A percentile compares a stretch with the other conserved stretches of the same genome.
phyloP scores from a whole-genome alignment of 208 protist genomes.

The Kentomonas sorsogonicus region DNA sequence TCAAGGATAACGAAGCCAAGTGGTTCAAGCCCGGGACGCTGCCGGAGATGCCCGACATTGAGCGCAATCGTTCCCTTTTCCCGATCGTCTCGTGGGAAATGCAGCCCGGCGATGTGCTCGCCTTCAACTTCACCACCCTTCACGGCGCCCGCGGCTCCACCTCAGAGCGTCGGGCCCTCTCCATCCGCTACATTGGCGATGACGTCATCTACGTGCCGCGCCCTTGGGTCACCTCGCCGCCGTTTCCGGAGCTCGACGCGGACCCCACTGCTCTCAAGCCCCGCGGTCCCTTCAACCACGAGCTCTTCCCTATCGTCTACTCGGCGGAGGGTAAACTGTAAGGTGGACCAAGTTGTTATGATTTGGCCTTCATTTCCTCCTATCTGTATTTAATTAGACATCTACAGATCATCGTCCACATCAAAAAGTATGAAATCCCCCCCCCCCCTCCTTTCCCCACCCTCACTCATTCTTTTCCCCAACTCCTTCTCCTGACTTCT shows the following conservation, averaged over 20 bases:
- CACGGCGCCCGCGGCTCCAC: slow-evolving; percentile 29
- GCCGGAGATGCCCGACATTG: slow-evolving; percentile 32
- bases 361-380: no score
- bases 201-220: slow-evolving; percentile 30
- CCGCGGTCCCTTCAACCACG: slow-evolving; percentile 13
- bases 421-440: slow-evolving; percentile 5
- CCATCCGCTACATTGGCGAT: slow-evolving; percentile 32
- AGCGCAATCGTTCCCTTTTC: slow-evolving; percentile 20
- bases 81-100: slow-evolving; percentile 20
- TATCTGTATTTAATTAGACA: no score
- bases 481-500: background rate
- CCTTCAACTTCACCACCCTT: slow-evolving; percentile 40
- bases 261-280: slow-evolving; percentile 13
- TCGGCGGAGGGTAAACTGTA: slow-evolving; percentile 2
- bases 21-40: slow-evolving; percentile 37
- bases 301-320: slow-evolving; percentile 25
- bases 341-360: background rate
- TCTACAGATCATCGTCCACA: no score
- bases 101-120: slow-evolving; percentile 29
- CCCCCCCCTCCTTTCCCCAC: slow-evolving; percentile 1
- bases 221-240: slow-evolving; percentile 31
- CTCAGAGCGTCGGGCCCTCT: slow-evolving; percentile 28
- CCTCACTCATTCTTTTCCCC: background rate
- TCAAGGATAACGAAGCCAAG: slow-evolving; percentile 41
- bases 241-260: slow-evolving; percentile 30